Evolutionary conservation across 2,329 filamentous ascomycete genomes (phyloP), one percentile per base, ranked within the genome.

Genomic region (Ceratocystis cubensis): DNA sequence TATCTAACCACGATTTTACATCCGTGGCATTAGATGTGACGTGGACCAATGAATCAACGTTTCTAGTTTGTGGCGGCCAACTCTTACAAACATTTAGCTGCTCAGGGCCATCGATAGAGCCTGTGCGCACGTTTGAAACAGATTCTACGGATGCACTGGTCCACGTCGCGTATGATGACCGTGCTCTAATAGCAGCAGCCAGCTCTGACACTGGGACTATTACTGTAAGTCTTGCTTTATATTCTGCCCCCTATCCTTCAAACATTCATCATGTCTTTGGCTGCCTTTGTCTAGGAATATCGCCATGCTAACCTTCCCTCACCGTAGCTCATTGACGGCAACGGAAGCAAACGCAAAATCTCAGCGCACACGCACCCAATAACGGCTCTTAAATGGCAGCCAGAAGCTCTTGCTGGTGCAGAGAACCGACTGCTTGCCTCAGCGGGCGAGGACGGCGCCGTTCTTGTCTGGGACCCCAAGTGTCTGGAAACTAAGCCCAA

Each of bases 381-480:
- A 64, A 85, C 82, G 0, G 78, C 80, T 2, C 76, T 87, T 69
- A 77, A 79, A 68, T 87, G 84, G 84, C 84, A 87, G 70, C 84
- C 84, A 10, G 57, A 65, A 44, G 37, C 53, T 3, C 69, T 82
- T 20, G 65, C 66, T 20, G 63, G 62, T 25, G 71, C 72, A 1
- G 79, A 80, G 63, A 82, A 85, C 69, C 77, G 84, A 28, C 75
- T 87, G 2, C 78, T 86, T 66, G 84, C 84, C 6, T 83, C 84
- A 1, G 83, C 83, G 28, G 81, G 82, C 2, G 83, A 86, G 69
- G 84, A 87, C 70, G 83, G 83, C 28, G 81, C 81, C 10, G 84
- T 87, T 62, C 76, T 81, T 59, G 81, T 87, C 30, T 87, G 84
- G 82, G 85, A 87, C 70, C 82, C 80, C 2, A 78, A 81, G 61